Conservation (phyloP, 352 stramenopile genomes). For the Phytophthora aleatoria region DNA sequence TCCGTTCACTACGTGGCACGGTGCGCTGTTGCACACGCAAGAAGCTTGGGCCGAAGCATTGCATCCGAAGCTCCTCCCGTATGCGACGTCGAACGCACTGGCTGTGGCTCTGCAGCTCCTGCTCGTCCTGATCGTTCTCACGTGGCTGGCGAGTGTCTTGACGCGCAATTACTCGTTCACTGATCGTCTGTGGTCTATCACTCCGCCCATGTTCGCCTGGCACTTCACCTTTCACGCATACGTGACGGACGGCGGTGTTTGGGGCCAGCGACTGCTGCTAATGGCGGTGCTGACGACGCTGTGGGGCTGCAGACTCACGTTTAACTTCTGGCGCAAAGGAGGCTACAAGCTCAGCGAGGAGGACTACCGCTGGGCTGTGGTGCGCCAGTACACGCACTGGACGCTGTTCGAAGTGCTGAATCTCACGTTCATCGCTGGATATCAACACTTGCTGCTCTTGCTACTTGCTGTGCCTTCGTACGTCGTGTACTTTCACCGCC, state of each 20-base stretch:
- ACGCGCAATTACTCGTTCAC: constrained; percentile 93
- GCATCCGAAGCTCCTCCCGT: constrained; percentile 42
- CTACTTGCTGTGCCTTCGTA: constrained; percentile 81
- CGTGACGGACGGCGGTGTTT: constrained; percentile 56
- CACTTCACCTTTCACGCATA: constrained; percentile 68
- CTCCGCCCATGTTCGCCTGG: constrained; percentile 88
- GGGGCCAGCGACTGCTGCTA: constrained; percentile 65
- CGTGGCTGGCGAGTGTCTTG: constrained; percentile 65
- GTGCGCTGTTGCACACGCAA: constrained; percentile 37
- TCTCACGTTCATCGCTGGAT: constrained; percentile 90
- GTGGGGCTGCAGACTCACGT: constrained; percentile 89
- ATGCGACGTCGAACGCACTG: constrained; percentile 42
- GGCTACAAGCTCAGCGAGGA: constrained; percentile 90
- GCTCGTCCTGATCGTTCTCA: constrained; percentile 45
- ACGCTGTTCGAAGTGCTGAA: constrained; percentile 92
- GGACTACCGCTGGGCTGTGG: constrained; percentile 92
- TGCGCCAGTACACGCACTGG: constrained; percentile 82
- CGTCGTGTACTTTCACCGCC: constrained; percentile 54
- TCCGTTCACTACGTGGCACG: constrained; percentile 35
- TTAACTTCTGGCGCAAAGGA: constrained; percentile 93
- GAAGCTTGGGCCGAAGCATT: constrained; percentile 40
- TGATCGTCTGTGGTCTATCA: constrained; percentile 93
- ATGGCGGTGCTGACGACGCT: constrained; percentile 79
- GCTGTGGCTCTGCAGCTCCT: constrained; percentile 54
- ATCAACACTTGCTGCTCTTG: constrained; percentile 89